Evolutionary conservation across 2,329 filamentous ascomycete species (phyloP).

Genomic region (Neonectria ditissima): DNA sequence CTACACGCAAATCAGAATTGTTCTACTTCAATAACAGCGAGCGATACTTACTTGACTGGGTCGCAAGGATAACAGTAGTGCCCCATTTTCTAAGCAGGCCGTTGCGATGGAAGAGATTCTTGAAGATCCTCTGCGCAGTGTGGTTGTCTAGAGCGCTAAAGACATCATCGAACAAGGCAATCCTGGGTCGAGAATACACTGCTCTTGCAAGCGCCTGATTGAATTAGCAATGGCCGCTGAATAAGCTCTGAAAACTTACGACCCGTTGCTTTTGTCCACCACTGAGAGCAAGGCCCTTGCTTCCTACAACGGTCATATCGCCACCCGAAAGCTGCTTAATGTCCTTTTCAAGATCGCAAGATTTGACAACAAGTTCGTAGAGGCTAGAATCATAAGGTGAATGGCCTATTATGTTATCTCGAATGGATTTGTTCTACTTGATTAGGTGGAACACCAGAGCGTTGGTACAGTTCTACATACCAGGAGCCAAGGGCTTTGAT

Average conservation of each 20-base stretch:
- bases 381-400: constrained; percentile 41
- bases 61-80: constrained; percentile 53
- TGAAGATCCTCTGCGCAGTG: constrained; percentile 50
- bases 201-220: constrained; percentile 52
- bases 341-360: constrained; percentile 51
- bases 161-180: constrained; percentile 53
- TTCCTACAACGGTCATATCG: constrained; percentile 57
- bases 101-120: constrained; percentile 41
- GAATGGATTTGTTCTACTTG: constrained; percentile 48
- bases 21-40: neutral
- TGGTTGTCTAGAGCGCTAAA: constrained; percentile 53
- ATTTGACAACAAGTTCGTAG: constrained; percentile 42
- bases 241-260: constrained; percentile 34
- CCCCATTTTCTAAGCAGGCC: constrained; percentile 46
- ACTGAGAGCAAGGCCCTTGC: constrained; percentile 58
- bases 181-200: constrained; percentile 49
- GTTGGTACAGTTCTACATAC: constrained; percentile 22
- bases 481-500: constrained; percentile 51
- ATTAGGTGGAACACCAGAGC: neutral
- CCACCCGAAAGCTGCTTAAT: constrained; percentile 48
- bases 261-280: constrained; percentile 61
- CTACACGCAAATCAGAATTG: constrained; percentile 37
- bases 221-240: neutral
- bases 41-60: constrained; percentile 47
- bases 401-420: constrained; percentile 51